Conservation (phyloP, 352 stramenopile genomes). For the Phytophthora capsici region DNA sequence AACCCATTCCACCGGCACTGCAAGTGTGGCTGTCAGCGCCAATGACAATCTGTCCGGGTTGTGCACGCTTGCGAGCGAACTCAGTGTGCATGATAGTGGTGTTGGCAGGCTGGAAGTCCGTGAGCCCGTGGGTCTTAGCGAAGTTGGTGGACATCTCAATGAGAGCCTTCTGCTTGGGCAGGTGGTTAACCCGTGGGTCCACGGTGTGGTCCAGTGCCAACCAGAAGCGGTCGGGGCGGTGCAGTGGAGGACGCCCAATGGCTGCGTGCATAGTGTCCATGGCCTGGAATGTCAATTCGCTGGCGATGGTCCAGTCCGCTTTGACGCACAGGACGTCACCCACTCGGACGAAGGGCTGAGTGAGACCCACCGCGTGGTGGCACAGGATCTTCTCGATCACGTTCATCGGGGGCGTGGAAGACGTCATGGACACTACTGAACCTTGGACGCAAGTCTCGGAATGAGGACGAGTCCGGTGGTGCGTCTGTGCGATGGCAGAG, state of each 20-base stretch:
- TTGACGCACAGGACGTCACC: conserved; percentile 83
- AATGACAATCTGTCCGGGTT: conserved; percentile 87
- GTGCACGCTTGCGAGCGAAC: conserved; percentile 80
- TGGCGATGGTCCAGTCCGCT: conserved; percentile 82
- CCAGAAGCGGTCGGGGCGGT: conserved; percentile 86
- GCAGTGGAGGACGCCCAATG: conserved; percentile 72
- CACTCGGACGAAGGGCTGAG: conserved; percentile 53
- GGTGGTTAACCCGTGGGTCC: conserved; percentile 79
- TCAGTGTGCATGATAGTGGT: conserved; percentile 90
- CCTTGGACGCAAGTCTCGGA: conserved; percentile 41
- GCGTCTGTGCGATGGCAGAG: conserved; percentile 17
- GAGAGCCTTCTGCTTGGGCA: conserved; percentile 80
- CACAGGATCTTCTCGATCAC: conserved; percentile 89
- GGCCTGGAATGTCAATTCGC: conserved; percentile 82
- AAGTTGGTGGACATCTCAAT: conserved; percentile 85
- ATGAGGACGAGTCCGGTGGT: conserved; percentile 36
- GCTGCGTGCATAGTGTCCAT: conserved; percentile 85
- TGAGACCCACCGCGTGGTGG: conserved; percentile 44
- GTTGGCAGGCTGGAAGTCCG: conserved; percentile 83
- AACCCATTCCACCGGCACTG: conserved; percentile 75
- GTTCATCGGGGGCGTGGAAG: conserved; percentile 68
- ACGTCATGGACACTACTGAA: conserved; percentile 55
- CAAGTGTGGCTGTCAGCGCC: conserved; percentile 82
- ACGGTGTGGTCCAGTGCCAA: conserved; percentile 84
- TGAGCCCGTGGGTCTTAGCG: conserved; percentile 69